phyloP scores from a whole-genome alignment of 1,139 yeast genomes.

The Suhomyces atakaporum region DNA sequence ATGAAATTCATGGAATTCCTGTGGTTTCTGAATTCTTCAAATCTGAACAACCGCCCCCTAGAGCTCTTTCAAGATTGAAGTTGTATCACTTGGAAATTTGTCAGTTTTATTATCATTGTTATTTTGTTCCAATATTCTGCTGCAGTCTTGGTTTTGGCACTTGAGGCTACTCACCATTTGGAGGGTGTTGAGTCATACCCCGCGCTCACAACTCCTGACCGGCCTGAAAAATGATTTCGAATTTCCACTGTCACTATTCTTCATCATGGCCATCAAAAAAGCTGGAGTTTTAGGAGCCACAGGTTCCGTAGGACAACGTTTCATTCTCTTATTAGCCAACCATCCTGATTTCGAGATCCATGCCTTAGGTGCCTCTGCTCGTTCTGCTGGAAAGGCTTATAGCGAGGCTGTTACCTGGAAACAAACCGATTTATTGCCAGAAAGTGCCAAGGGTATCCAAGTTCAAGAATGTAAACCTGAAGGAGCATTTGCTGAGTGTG shows the following conservation, averaged over 20 bases:
- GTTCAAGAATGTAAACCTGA: conserved; percentile 80
- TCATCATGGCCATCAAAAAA: conserved; percentile 33
- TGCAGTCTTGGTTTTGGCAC: too few relatives aligned
- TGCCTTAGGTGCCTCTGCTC: conserved; percentile 87
- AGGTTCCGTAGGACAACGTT: conserved; percentile 97
- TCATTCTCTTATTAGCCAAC: conserved; percentile 75
- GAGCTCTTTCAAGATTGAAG: too few relatives aligned
- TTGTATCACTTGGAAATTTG: too few relatives aligned
- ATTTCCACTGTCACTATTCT: conserved; percentile 1
- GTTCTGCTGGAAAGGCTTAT: conserved; percentile 91
- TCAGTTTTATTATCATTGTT: too few relatives aligned
- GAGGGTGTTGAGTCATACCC: conserved; percentile 1
- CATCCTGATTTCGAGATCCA: conserved; percentile 89
- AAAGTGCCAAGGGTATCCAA: conserved; percentile 55
- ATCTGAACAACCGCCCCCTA: too few relatives aligned
- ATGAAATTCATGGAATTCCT: too few relatives aligned
- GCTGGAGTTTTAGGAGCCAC: conserved; percentile 97
- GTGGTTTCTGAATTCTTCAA: too few relatives aligned
- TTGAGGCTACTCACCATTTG: too few relatives aligned
- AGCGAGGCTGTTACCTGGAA: conserved; percentile 92
- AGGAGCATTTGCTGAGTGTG: conserved; percentile 79
- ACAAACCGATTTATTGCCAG: conserved; percentile 84
- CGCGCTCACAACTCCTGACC: conserved; percentile 12
- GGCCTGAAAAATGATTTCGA: conserved; percentile 13
- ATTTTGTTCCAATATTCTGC: too few relatives aligned